Percentiles rank a stretch among this genome's conserved stretches.
These are phyloP conservation scores for Aspergillus arachidicola DNA, from an alignment of 2,329 filamentous ascomycete genomes.

Conservation along the genomic window DNA sequence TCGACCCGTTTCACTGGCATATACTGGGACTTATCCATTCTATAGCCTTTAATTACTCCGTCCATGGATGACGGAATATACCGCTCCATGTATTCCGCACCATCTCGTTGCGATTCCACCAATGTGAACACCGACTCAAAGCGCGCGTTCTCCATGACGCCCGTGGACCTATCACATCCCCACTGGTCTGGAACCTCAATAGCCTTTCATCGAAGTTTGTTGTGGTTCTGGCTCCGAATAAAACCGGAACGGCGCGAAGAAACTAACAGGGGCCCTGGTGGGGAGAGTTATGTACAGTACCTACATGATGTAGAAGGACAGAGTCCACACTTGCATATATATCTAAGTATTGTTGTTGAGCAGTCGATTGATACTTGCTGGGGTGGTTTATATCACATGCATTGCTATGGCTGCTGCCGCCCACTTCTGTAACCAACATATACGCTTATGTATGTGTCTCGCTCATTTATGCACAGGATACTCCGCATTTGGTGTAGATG, in stretches of 20 bases:
- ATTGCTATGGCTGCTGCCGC: neutral
- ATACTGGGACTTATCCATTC: neutral
- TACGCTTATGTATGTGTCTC: neutral
- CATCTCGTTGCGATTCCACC: neutral
- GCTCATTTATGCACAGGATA: neutral
- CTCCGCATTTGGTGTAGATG: neutral
- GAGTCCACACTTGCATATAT: neutral
- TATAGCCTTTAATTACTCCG: neutral
- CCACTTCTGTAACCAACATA: neutral
- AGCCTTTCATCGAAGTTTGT: constrained; percentile 8
- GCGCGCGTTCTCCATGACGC: constrained; percentile 3
- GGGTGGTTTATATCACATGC: constrained; percentile 9
- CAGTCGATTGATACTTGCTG: neutral
- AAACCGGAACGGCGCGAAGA: constrained; percentile 7
- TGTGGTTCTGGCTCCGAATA: constrained; percentile 11
- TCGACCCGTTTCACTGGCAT: neutral
- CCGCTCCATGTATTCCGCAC: neutral
- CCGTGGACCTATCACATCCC: constrained; percentile 24
- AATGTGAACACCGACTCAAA: neutral
- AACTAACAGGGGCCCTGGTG: neutral
- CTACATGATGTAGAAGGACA: neutral
- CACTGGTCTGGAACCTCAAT: constrained; percentile 18
- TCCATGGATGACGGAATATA: neutral
- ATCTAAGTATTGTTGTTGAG: neutral
- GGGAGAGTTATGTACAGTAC: constrained; percentile 1